phyloP scores from a whole-genome alignment of 148 eudicot species.

The Oxyria digyna region DNA sequence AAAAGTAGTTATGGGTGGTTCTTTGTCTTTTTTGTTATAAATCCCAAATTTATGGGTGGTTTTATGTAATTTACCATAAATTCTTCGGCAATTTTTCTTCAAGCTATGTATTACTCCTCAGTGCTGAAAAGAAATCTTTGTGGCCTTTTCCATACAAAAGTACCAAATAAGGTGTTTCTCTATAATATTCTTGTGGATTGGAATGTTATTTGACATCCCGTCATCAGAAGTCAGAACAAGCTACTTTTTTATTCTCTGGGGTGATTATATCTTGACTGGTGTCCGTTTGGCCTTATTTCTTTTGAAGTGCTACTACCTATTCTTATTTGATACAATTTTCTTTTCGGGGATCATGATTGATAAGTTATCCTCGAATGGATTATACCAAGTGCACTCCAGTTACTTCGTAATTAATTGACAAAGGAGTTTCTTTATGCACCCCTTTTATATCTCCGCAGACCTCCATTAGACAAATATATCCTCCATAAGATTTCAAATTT shows the following conservation, averaged over 20 bases:
- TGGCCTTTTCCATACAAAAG: not conserved
- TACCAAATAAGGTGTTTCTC: not conserved
- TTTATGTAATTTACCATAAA: not conserved
- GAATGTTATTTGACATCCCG: not conserved
- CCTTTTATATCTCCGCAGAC: no score
- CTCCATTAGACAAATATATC: no score
- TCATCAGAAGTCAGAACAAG: not conserved
- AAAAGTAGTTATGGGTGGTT: not conserved
- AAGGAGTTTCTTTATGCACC: no score
- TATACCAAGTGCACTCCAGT: no score
- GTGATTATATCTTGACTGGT: not conserved
- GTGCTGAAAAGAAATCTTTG: not conserved
- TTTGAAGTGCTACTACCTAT: not conserved
- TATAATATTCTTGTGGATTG: not conserved
- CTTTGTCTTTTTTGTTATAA: not conserved
- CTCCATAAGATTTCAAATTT: no score
- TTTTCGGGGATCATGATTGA: no score
- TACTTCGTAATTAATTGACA: no score
- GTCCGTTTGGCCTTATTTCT: not conserved
- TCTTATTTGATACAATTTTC: not conserved
- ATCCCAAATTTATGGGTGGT: not conserved
- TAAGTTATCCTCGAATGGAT: no score
- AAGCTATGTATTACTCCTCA: not conserved
- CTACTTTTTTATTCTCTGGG: not conserved
- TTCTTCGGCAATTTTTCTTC: not conserved